Evolutionary conservation across 2,329 filamentous ascomycete genomes (phyloP), one percentile per base, ranked within the genome.

Genomic region (Diplocarpon rosae): DNA sequence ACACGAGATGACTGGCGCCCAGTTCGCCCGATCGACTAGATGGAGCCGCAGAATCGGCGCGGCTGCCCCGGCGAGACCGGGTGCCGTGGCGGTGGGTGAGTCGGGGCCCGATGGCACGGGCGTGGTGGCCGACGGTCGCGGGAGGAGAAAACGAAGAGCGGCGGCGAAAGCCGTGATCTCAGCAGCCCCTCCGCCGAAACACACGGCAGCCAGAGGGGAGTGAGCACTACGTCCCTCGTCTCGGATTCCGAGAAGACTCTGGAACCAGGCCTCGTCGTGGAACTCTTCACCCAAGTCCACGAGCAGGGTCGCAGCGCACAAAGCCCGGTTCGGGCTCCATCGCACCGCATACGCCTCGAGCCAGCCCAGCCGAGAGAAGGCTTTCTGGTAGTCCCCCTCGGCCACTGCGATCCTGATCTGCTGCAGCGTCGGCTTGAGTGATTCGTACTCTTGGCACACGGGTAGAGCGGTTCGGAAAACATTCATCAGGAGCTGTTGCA

Each of bases 321-420:
- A 65, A 0, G 87, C 84, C 39, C 90, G 72, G 37, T 83, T 82
- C 1, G 89, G 84, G 62, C 87, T 94, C 88, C 88, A 95, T 54
- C 90, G 69, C 40, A 86, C 76, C 10, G 85, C 86, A 67, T 95
- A 96, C 11, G 83, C 84, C 48, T 83, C 76, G 16, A 94, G 70
- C 53, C 81, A 74, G 32, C 81, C 76, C 46, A 76, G 71, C 36
- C 69, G 70, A 0, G 77, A 78, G 65, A 95, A 95, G 0, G 89
- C 89, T 13, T 69, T 67, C 10, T 72, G 72, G 64, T 95, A 95
- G 62, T 95, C 84, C 17, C 90, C 77, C 47, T 83, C 78, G 62
- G 81, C 95, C 7, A 95, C 71, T 53, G 89, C 84, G 8, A 78
- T 72, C 63, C 95, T 95, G 51, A 95, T 75, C 39, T 80, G 75